A percentile compares a stretch with the other conserved stretches of the same genome.
Conservation (phyloP, 768 basidiomycete genomes). For the Antrodiella citrinella region DNA sequence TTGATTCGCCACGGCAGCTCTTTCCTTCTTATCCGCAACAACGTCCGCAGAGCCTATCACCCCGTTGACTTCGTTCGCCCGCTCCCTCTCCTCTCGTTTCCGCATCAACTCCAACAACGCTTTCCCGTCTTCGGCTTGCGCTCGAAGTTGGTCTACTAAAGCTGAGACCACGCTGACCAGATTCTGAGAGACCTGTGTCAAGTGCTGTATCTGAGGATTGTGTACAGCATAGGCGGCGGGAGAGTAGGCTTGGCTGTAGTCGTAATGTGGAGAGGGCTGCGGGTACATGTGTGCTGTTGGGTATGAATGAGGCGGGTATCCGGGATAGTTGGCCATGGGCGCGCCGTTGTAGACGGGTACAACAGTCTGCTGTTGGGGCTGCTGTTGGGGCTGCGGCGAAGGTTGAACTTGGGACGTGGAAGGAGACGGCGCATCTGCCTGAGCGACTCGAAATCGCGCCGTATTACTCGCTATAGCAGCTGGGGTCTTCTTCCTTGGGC, state of each 20-base stretch:
- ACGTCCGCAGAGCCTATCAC: conserved; percentile 35
- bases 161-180: conserved; percentile 41
- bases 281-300: conserved; percentile 3
- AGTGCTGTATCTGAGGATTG: conserved; percentile 27
- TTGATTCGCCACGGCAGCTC: conserved; percentile 61
- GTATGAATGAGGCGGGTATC: conserved; percentile 4
- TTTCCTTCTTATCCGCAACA: conserved; percentile 48
- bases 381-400: neutral
- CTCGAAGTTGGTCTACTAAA: conserved; percentile 47
- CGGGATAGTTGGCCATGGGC: neutral
- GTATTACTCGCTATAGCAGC: too few relatives aligned
- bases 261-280: conserved; percentile 1
- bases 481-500: neutral
- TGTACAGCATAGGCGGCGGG: neutral
- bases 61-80: conserved; percentile 48
- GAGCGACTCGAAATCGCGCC: neutral
- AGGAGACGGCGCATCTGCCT: neutral
- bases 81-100: conserved; percentile 62
- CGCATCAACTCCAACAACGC: conserved; percentile 63
- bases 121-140: conserved; percentile 62
- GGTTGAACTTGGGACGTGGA: neutral
- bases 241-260: conserved; percentile 8
- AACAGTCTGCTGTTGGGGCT: neutral
- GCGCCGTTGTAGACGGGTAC: neutral
- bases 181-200: conserved; percentile 43